Conservation (phyloP, 2,329 filamentous ascomycete genomes). For the Exophiala sp. region DNA sequence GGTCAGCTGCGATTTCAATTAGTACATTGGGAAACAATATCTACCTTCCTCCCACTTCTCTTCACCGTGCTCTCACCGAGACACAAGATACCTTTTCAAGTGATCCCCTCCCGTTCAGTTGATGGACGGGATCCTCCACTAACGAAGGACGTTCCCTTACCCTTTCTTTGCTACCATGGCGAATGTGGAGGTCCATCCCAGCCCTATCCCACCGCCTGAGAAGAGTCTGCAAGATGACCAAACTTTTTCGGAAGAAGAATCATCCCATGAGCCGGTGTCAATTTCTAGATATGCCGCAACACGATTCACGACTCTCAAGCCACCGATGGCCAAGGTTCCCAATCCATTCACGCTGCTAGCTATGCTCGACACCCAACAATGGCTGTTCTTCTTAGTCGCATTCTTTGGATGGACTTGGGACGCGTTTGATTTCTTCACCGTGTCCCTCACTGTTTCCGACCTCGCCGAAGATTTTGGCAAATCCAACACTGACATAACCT, state of each 20-base stretch:
- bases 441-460: slow-evolving; percentile 51
- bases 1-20: not conserved
- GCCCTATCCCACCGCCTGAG: not conserved
- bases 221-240: slow-evolving; percentile 6
- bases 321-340: slow-evolving; percentile 31
- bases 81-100: too few relatives aligned
- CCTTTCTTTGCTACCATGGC: slow-evolving; percentile 13
- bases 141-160: not conserved
- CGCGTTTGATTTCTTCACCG: slow-evolving; percentile 58
- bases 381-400: slow-evolving; percentile 30
- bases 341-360: slow-evolving; percentile 27
- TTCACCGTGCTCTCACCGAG: not conserved
- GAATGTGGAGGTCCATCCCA: slow-evolving; percentile 14
- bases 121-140: too few relatives aligned
- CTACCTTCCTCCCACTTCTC: not conserved
- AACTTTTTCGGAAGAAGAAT: slow-evolving; percentile 4
- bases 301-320: slow-evolving; percentile 49
- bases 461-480: slow-evolving; percentile 51
- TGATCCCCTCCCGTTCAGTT: too few relatives aligned
- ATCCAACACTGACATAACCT: slow-evolving; percentile 54
- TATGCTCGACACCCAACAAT: slow-evolving; percentile 29
- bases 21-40: not conserved
- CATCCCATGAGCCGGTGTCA: slow-evolving; percentile 32
- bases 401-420: slow-evolving; percentile 45
- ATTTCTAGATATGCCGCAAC: slow-evolving; percentile 48